Percentiles rank a stretch among this genome's conserved stretches.
phyloP scores from a whole-genome alignment of 805 yeast species.

The Wickerhamiella cacticola region DNA sequence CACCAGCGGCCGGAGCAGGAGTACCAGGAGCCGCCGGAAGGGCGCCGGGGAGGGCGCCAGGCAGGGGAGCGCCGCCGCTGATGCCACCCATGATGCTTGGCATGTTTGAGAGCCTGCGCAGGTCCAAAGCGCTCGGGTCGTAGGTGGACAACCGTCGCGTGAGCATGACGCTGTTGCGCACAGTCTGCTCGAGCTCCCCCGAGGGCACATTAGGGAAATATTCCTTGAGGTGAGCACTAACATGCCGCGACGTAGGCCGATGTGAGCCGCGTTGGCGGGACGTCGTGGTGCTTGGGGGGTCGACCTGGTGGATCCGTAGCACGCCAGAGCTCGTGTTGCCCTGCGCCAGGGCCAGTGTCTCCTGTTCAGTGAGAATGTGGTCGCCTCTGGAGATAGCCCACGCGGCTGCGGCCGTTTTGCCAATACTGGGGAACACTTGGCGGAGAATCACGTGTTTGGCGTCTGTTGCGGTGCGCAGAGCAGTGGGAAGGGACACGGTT shows the following conservation, averaged over 20 bases:
- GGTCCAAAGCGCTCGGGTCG: slow-evolving; percentile 1
- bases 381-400: slow-evolving; percentile 14
- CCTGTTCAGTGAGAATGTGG: slow-evolving; percentile 16
- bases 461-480: slow-evolving; percentile 16
- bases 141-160: slow-evolving; percentile 47
- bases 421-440: slow-evolving; percentile 10
- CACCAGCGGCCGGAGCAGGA: background rate
- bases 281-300: background rate
- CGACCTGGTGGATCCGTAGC: slow-evolving; percentile 23
- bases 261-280: slow-evolving; percentile 31
- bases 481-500: slow-evolving; percentile 7
- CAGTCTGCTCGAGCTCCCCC: slow-evolving; percentile 60
- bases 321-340: slow-evolving; percentile 16
- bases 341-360: slow-evolving; percentile 17
- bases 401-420: slow-evolving; percentile 15
- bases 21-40: background rate
- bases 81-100: background rate
- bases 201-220: slow-evolving; percentile 80
- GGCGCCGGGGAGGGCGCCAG: background rate
- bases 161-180: slow-evolving; percentile 71
- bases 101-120: slow-evolving; percentile 8
- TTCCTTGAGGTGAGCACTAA: slow-evolving; percentile 77
- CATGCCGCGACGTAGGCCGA: slow-evolving; percentile 86
- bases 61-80: background rate
- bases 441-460: slow-evolving; percentile 14